Evolutionary conservation across 2,329 filamentous ascomycete species (phyloP).

Genomic region (Tolypocladium paradoxum): DNA sequence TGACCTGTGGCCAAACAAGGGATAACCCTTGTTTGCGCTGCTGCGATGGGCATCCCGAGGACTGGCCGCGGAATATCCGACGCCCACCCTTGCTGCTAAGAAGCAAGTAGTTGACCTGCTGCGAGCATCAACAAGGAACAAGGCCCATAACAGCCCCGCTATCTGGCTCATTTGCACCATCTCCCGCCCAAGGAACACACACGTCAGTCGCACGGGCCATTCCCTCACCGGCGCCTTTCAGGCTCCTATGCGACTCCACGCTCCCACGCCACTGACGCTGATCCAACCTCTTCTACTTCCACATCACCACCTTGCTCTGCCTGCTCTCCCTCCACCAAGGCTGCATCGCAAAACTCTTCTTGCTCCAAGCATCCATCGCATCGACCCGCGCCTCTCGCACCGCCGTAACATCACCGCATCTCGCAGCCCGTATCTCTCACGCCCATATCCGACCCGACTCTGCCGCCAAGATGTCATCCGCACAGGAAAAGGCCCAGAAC

Average conservation of each 20-base stretch:
- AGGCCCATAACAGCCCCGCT: neutral
- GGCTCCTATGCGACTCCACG: constrained; percentile 7
- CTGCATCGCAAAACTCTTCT: constrained; percentile 2
- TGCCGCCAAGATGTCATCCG: constrained; percentile 44
- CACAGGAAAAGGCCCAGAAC: constrained; percentile 67
- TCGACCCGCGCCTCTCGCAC: neutral
- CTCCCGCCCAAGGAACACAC: constrained; percentile 2
- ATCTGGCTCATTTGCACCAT: neutral
- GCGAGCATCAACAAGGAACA: neutral
- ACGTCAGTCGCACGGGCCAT: constrained; percentile 6
- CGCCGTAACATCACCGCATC: neutral
- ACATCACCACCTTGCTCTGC: constrained; percentile 5
- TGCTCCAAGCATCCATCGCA: neutral
- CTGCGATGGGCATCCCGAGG: neutral
- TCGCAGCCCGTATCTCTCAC: constrained; percentile 1
- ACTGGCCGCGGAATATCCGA: neutral
- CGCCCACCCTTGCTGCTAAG: neutral
- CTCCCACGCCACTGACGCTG: constrained; percentile 20
- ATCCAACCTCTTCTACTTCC: constrained; percentile 14
- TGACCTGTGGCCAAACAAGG: neutral
- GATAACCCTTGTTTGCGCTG: neutral
- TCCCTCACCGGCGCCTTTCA: constrained; percentile 3
- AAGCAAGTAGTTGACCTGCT: neutral
- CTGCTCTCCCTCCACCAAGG: constrained; percentile 8
- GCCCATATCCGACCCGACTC: constrained; percentile 5